Evolutionary conservation across 1,284 basidiomycete genomes (phyloP).

Genomic region (Papiliotrema fonsecae): DNA sequence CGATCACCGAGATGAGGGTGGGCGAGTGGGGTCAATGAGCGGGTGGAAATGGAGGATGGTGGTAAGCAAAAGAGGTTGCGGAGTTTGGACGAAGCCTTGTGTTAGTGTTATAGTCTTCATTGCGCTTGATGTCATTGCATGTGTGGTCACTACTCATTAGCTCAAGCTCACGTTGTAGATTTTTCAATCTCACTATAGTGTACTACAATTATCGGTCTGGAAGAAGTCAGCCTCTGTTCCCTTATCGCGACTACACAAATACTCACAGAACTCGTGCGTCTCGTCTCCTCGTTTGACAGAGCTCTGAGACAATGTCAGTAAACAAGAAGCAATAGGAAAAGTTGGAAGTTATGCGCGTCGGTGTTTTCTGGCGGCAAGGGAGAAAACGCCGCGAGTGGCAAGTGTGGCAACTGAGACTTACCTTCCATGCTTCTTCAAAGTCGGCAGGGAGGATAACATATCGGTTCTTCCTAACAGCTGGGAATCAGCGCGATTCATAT

Average conservation of each 20-base stretch:
- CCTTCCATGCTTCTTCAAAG: conserved; percentile 99
- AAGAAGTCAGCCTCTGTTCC: conserved; percentile 4
- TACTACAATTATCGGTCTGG: conserved; percentile 30
- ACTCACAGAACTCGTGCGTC: conserved; percentile 91
- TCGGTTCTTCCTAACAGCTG: conserved; percentile 94
- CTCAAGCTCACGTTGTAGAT: not conserved
- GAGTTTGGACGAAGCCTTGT: too few species aligned
- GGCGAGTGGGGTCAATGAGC: conserved; percentile 18
- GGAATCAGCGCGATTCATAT: not conserved
- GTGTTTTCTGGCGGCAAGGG: conserved; percentile 4
- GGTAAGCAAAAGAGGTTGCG: too few species aligned
- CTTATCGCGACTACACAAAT: too few species aligned
- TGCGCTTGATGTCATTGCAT: not conserved
- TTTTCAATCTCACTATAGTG: conserved; percentile 1
- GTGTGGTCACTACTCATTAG: conserved; percentile 2
- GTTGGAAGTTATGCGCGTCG: conserved; percentile 12
- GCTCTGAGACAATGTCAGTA: conserved; percentile 55
- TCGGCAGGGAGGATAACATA: conserved; percentile 96
- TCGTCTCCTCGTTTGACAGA: conserved; percentile 84
- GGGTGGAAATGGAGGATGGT: conserved; percentile 9
- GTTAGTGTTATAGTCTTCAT: not conserved
- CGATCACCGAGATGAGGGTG: conserved; percentile 28
- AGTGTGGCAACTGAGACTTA: conserved; percentile 51
- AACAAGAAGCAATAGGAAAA: conserved; percentile 23
- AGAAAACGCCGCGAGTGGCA: conserved; percentile 5